A percentile compares a stretch with the other conserved stretches of the same genome.
phyloP scores from a whole-genome alignment of 2,329 filamentous ascomycete genomes.

The Microcyclospora tardicrescens region DNA sequence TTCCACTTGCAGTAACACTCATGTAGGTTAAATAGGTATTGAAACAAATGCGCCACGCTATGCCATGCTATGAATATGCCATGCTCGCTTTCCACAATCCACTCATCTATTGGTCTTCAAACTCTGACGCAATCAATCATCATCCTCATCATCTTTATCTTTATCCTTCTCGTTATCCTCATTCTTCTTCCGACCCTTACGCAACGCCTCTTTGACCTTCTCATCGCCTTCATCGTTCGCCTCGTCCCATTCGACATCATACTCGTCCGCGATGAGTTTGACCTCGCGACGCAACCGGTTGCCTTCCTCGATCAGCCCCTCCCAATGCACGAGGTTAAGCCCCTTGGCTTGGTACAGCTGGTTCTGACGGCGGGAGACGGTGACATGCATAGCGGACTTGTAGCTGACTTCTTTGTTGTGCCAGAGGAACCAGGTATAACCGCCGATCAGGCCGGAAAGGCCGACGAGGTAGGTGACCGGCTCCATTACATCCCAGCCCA shows the following conservation, averaged over 20 bases:
- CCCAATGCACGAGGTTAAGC: conserved; percentile 67
- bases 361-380: conserved; percentile 64
- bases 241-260: conserved; percentile 54
- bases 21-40: too few species aligned
- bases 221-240: conserved; percentile 55
- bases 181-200: conserved; percentile 36
- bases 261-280: conserved; percentile 59
- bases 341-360: conserved; percentile 63
- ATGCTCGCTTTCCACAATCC: too few species aligned
- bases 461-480: conserved; percentile 81
- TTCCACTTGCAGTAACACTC: too few species aligned
- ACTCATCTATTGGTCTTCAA: too few species aligned
- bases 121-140: neutral
- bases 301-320: conserved; percentile 63
- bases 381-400: conserved; percentile 74
- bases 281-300: conserved; percentile 64
- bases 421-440: conserved; percentile 88
- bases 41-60: too few species aligned
- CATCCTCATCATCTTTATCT: conserved; percentile 20
- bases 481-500: conserved; percentile 85
- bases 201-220: conserved; percentile 3
- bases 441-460: conserved; percentile 73
- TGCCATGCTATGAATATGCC: too few species aligned
- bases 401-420: conserved; percentile 80
- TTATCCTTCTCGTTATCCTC: conserved; percentile 24